Evolutionary conservation across 2,329 filamentous ascomycete species (phyloP).

Genomic region (Hypoxylon sp.): DNA sequence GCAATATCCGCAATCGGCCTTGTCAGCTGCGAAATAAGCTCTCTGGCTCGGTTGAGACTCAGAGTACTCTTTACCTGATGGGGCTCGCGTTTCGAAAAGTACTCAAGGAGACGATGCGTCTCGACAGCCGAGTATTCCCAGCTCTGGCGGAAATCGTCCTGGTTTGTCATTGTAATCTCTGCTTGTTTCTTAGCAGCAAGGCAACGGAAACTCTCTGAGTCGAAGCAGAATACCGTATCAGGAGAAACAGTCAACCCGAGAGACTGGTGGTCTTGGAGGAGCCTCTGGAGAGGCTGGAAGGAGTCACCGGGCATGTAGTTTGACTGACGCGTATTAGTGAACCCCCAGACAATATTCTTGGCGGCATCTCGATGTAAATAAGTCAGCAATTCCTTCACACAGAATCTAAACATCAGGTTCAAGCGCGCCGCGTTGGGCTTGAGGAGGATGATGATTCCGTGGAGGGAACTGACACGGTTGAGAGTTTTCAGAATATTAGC

Average conservation of each 20-base stretch:
- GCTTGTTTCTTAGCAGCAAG: not conserved
- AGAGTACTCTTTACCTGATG: not conserved
- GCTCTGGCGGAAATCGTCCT: not conserved
- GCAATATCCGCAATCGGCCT: not conserved
- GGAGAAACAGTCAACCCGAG: not conserved
- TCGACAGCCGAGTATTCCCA: not conserved
- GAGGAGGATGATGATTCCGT: not conserved
- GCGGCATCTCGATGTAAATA: not conserved
- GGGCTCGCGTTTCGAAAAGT: conserved; percentile 1
- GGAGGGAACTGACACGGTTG: not conserved
- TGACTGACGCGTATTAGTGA: not conserved
- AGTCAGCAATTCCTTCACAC: not conserved
- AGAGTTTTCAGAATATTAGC: not conserved
- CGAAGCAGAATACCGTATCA: conserved; percentile 2
- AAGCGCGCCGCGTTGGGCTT: not conserved
- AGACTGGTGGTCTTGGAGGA: not conserved
- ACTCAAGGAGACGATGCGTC: not conserved
- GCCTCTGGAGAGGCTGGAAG: not conserved
- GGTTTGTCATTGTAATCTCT: not conserved
- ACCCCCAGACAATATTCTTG: not conserved
- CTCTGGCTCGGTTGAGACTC: not conserved
- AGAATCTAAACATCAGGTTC: not conserved
- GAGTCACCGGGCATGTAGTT: not conserved
- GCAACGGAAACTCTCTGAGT: not conserved
- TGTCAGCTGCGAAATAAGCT: not conserved